Conservation (phyloP, 441 rosid species). For the Codiaeum variegatum region DNA sequence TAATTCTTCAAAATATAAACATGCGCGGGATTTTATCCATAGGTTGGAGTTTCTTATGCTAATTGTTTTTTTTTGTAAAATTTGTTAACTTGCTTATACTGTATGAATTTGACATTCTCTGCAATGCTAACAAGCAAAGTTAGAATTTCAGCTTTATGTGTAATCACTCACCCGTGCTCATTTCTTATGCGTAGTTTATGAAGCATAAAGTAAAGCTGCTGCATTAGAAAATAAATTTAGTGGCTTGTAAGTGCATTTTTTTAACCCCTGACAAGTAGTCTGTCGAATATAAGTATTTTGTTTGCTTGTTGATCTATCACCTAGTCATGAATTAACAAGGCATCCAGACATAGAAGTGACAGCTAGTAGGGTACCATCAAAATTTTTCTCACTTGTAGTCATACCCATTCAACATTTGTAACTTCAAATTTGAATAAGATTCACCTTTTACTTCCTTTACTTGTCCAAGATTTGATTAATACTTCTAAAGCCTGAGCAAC, state of each 20-base stretch:
- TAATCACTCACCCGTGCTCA: background rate
- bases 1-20: background rate
- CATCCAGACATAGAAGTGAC: background rate
- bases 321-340: background rate
- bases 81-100: background rate
- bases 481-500: too few species aligned
- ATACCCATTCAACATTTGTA: too few species aligned
- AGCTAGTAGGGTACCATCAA: background rate
- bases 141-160: background rate
- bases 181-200: slow-evolving; percentile 7
- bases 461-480: too few species aligned
- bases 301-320: background rate
- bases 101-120: background rate
- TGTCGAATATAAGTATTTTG: background rate
- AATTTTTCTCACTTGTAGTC: too few species aligned
- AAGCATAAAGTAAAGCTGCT: background rate
- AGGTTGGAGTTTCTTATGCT: background rate
- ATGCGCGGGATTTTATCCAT: background rate
- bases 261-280: background rate
- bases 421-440: too few species aligned
- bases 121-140: background rate
- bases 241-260: background rate
- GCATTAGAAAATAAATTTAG: background rate
- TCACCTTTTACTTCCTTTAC: too few species aligned
- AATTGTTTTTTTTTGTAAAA: background rate